Evolutionary conservation across 2,329 filamentous ascomycete species (phyloP), one percentile per base, ranked within the genome.

Genomic region (Trichophyton verrucosum): DNA sequence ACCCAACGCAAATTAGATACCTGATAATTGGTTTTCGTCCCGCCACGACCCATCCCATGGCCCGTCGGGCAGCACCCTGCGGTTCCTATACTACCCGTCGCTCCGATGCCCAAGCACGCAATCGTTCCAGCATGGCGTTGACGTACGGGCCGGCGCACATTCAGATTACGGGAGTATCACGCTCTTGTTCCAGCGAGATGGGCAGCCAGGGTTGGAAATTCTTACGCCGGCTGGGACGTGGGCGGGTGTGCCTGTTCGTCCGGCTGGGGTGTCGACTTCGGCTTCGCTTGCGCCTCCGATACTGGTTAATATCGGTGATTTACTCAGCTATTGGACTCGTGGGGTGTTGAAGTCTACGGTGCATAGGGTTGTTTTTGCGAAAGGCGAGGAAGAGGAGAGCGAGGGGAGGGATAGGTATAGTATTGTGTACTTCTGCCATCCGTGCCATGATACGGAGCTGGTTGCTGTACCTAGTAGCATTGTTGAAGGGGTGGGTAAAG

Each of bases 71-170:
- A 81, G 76, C 64, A 87, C 82, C 68, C 78, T 90, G 13, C 85
- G 88, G 33, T 79, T 89, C 65, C 82, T 96, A 1, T 83, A 85
- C 74, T 91, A 90, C 73, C 88, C 87, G 0, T 80, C 83, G 1
- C 76, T 79, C 6, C 66, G 66, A 62, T 84, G 66, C 67, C 78
- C 38, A 59, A 68, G 63, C 68, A 76, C 60, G 64, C 68, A 72
- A 51, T 69, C 74, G 58, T 78, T 78, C 67, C 68, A 78, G 51
- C 78, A 79, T 4, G 73, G 75, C 42, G 74, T 78, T 17, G 88
- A 92, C 68, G 83, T 96, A 63, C 86, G 92, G 30, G 92, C 92
- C 5, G 94, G 92, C 61, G 91, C 92, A 0, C 92, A 97, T 73
- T 92, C 88, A 3, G 91, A 96, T 76, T 96, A 96, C 74, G 83